Base-by-base conservation (phyloP, 164 flowering plant genomes). In the Vitis cinerea region DNA sequence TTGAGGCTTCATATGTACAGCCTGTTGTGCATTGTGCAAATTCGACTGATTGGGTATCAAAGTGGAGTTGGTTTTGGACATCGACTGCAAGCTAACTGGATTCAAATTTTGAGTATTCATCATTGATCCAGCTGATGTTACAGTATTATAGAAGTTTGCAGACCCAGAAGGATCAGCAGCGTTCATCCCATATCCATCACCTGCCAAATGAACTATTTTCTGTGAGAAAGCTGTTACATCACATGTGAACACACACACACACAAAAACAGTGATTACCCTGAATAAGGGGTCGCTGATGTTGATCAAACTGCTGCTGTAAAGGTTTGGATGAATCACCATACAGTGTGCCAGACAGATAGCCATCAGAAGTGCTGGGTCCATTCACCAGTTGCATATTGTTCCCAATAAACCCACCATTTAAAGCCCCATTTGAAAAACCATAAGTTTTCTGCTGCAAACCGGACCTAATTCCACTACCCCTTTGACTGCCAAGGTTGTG, bases 401-500 rank as follows among this genome's bases (percentile, higher is more conserved):
- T 92, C 65, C 86, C 87, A 55, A 76, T 72, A 83, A 87, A 64
- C 1, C 92, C 89, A 66, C 92, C 84, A 83, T 86, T 92, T 52
- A 84, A 11, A 56, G 88, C 63, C 51, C 94, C 93, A 85, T 83
- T 89, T 29, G 92, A 62, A 51, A 84, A 79, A 0, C 84, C 90
- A 84, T 83, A 85, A 44, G 89, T 57, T 60, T 86, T 90, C 77
- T 86, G 93, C 75, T 82, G 91, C 87, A 87, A 68, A 59, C 73
- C 78, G 71, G 97, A 80, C 76, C 93, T 87, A 59, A 83, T 75
- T 69, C 91, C 91, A 71, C 82, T 83, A 56, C 91, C 85, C 77
- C 84, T 80, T 78, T 86, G 94, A 74, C 90, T 83, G 57, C 96
- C 92, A 78, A 86, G 81, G 64, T 64, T 86, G 63, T 87, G 96